Conservation (phyloP, 1,284 basidiomycete genomes). For the Cystobasidiaceae sp. region DNA sequence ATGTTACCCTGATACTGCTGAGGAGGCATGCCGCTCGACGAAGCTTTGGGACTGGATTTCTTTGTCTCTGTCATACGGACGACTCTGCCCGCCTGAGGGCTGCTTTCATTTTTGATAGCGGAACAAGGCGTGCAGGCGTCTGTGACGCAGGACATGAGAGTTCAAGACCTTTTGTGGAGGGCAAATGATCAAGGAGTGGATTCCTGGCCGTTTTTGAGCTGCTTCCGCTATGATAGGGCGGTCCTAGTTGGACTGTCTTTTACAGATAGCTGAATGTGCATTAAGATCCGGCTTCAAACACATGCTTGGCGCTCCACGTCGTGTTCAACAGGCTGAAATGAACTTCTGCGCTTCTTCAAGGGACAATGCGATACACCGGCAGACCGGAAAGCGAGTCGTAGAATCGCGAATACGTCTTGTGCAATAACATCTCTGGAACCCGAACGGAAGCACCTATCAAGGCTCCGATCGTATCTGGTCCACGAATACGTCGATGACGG, state of each 20-base stretch:
- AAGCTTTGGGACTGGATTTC: neutral
- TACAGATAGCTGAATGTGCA: slow-evolving; percentile 30
- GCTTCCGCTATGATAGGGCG: slow-evolving; percentile 8
- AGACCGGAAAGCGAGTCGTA: too few relatives aligned
- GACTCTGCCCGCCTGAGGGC: slow-evolving; percentile 2
- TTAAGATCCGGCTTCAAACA: slow-evolving; percentile 1
- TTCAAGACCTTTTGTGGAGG: neutral
- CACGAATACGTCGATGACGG: too few relatives aligned
- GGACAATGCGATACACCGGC: too few relatives aligned
- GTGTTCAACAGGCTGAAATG: slow-evolving; percentile 2
- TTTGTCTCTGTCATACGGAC: neutral
- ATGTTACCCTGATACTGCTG: slow-evolving; percentile 31
- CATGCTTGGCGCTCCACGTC: neutral
- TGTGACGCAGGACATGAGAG: neutral
- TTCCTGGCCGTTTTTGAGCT: slow-evolving; percentile 22
- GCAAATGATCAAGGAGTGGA: slow-evolving; percentile 27
- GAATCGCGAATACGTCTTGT: too few relatives aligned
- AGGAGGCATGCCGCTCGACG: slow-evolving; percentile 22
- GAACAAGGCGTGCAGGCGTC: slow-evolving; percentile 7
- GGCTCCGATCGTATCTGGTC: too few relatives aligned
- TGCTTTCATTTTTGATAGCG: neutral
- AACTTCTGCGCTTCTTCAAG: neutral
- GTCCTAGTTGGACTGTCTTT: neutral
- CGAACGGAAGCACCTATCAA: too few relatives aligned
- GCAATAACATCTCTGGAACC: too few relatives aligned